Evolutionary conservation across 768 basidiomycete species (phyloP), one percentile per base, ranked within the genome.

Genomic region (Porpolomopsis calyptriformis): DNA sequence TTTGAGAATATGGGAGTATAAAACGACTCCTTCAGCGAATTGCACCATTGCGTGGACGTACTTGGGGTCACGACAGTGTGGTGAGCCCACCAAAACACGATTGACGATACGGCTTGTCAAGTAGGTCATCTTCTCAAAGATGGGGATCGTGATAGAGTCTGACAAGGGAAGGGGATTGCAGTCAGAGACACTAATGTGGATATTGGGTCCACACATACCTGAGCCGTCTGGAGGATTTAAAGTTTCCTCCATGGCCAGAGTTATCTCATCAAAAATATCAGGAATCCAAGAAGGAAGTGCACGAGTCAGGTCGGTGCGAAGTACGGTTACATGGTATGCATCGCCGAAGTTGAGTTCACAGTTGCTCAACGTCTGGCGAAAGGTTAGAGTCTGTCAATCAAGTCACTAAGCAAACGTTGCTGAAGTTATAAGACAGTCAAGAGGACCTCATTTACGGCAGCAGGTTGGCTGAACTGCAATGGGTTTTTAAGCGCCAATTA

Each of bases 71-170:
- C 64, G 65, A 52, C 65, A 65, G 18, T 65, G 40, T 25, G 59
- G 60, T 12, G 50, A 34, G n/a, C 65, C 64, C 49, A 68, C 60
- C n/a, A 67, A 59, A 11, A 63, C 65, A 40, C 65, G 60, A 53
- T 68, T 67, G 48, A 60, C 65, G 42, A 66, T 62, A 43, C 65
- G 53, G 7, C 63, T 65, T 48, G 67, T 60, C 39, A 65, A 44
- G 45, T 64, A 61, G 23, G 64, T 68, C 62, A 67, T 66, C 12
- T 63, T 63, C 42, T 63, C 53, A 43, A 67, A 67, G 24, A 64
- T 56, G 3, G 57, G 57, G 14, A 64, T 29, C 23, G 50, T 55
- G 19, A 47, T 45, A 24, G 41, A 47, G 39, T 58, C 64, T 63
- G 20, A 14, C 20, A 8, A 47, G 8, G 44, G 22, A 34, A 20